Evolutionary conservation across 23 red algal species (phyloP).

Genomic region (Cyanidiococcus yangmingshanensis): DNA sequence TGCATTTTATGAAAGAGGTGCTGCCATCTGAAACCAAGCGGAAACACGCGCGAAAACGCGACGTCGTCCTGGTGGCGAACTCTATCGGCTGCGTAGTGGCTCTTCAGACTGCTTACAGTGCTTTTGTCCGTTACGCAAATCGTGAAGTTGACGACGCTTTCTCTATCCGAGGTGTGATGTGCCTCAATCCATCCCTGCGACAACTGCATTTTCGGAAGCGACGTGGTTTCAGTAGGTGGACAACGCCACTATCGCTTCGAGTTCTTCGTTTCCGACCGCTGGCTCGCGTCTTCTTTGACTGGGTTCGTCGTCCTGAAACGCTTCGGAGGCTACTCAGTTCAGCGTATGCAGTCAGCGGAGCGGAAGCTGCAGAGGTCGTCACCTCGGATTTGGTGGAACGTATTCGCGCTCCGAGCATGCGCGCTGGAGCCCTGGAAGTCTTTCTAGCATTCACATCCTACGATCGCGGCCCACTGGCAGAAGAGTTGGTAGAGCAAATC

Average conservation of each 20-base stretch:
- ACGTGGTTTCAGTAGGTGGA: slow-evolving; percentile 37
- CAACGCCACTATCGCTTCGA: slow-evolving; percentile 49
- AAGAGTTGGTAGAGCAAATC: slow-evolving; percentile 58
- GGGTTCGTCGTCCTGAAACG: slow-evolving; percentile 29
- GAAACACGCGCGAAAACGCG: neutral
- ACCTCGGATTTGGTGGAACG: slow-evolving; percentile 59
- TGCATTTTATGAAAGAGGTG: slow-evolving; percentile 38
- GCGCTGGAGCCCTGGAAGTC: slow-evolving; percentile 62
- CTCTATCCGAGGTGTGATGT: slow-evolving; percentile 36
- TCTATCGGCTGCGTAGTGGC: slow-evolving; percentile 76
- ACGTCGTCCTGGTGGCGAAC: slow-evolving; percentile 61
- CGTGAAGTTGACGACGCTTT: slow-evolving; percentile 3
- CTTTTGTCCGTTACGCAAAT: neutral
- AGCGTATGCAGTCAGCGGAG: slow-evolving; percentile 52
- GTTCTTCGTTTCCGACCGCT: slow-evolving; percentile 39
- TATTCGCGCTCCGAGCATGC: slow-evolving; percentile 42
- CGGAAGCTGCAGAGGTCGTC: slow-evolving; percentile 18
- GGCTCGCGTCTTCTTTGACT: slow-evolving; percentile 46
- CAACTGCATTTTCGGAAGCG: slow-evolving; percentile 74
- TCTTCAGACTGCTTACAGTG: slow-evolving; percentile 37
- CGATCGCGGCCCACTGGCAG: slow-evolving; percentile 68
- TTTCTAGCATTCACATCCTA: slow-evolving; percentile 86
- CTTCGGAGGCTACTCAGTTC: slow-evolving; percentile 44
- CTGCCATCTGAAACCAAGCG: slow-evolving; percentile 4
- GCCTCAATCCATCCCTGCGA: slow-evolving; percentile 66